Percentiles rank a stretch among this genome's conserved stretches.
Conservation (phyloP, 345 rosid species). For the Boechera stricta region DNA sequence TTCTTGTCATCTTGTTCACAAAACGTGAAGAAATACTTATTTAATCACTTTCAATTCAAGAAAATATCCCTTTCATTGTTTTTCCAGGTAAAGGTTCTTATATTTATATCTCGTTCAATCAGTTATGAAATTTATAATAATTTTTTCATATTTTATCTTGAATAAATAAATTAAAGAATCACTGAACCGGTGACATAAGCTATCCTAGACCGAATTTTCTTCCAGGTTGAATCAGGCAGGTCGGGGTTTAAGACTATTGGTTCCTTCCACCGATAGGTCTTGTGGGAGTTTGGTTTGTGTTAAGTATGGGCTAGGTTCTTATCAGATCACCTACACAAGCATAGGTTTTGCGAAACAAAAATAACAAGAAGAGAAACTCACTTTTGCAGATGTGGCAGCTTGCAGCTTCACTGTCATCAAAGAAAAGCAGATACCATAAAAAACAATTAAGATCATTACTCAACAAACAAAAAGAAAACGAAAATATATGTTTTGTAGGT, state of each 20-base stretch:
- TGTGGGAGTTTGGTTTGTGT: conserved; percentile 24
- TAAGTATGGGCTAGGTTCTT: conserved; percentile 16
- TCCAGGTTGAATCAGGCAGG: neutral
- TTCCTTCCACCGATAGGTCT: conserved; percentile 1
- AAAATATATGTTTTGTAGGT: conserved; percentile 7
- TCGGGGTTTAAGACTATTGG: neutral
- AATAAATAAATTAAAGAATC: neutral
- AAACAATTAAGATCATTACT: conserved; percentile 27
- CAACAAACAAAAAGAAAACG: conserved; percentile 14
- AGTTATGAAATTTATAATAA: neutral
- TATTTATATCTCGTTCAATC: neutral
- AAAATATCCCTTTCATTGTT: neutral
- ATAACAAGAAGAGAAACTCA: conserved; percentile 49
- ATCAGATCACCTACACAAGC: conserved; percentile 28
- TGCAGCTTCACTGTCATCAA: conserved; percentile 81
- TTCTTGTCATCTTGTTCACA: neutral
- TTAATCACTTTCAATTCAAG: neutral
- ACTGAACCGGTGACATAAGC: conserved; percentile 13
- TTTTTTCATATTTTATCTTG: neutral
- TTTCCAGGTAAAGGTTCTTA: neutral
- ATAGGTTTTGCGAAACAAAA: conserved; percentile 10
- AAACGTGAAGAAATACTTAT: neutral
- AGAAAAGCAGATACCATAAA: conserved; percentile 17
- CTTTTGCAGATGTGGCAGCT: conserved; percentile 84
- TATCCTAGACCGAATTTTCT: neutral